Percentiles rank a stretch among this genome's conserved stretches.
Conservation (phyloP, 352 stramenopile genomes). For the Blastocystis sp. region DNA sequence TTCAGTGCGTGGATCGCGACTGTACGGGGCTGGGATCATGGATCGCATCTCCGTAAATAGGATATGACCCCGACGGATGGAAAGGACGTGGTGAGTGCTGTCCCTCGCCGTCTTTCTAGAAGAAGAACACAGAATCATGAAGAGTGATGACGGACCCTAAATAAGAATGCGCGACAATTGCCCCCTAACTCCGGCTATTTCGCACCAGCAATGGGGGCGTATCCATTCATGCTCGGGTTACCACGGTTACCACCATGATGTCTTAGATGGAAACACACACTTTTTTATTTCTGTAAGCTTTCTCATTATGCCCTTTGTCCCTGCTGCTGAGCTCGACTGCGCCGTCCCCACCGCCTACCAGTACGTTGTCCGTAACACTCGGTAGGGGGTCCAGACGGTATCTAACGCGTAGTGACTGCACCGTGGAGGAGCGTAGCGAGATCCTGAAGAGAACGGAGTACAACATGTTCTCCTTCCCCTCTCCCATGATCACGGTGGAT, state of each 20-base stretch:
- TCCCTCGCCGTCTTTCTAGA: too few species aligned
- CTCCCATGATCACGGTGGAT: conserved; percentile 73
- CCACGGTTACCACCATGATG: conserved; percentile 56
- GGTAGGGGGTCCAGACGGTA: not conserved
- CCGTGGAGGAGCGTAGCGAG: conserved; percentile 60
- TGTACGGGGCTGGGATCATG: too few species aligned
- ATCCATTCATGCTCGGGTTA: conserved; percentile 2
- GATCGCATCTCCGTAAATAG: too few species aligned
- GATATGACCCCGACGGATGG: too few species aligned
- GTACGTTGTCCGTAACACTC: conserved; percentile 72
- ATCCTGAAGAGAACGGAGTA: conserved; percentile 72
- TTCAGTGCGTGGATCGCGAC: too few species aligned
- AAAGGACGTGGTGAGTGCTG: too few species aligned
- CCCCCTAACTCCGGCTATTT: not conserved
- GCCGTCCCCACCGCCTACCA: conserved; percentile 64
- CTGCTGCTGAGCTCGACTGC: conserved; percentile 39
- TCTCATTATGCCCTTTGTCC: conserved; percentile 56
- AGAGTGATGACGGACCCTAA: too few species aligned
- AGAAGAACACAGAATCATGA: too few species aligned
- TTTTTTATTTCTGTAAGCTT: conserved; percentile 47
- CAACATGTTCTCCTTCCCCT: conserved; percentile 75
- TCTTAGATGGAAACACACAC: not conserved
- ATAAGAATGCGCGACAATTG: too few species aligned
- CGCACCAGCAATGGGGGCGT: not conserved
- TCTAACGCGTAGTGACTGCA: conserved; percentile 41